Evolutionary conservation across 345 rosid species (phyloP), one percentile per base, ranked within the genome.

Genomic region (Populus alba): DNA sequence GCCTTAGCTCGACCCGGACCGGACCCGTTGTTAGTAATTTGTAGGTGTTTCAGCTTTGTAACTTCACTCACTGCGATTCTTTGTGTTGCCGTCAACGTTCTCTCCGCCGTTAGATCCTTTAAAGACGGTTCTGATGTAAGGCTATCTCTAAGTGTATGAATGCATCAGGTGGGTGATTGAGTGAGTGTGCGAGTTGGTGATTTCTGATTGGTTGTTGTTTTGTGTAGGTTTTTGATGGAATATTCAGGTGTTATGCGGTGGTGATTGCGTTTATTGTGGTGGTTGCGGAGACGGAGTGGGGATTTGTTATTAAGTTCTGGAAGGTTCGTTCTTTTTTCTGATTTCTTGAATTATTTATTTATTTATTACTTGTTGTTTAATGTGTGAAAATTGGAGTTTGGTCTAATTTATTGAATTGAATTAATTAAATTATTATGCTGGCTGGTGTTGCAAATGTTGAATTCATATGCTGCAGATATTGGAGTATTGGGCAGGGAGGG

Each of bases 401-500:
- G 29, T n/a, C 23, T 57, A 57, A 57, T n/a, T 3, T n/a, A n/a
- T 47, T 49, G 53, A 49, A 49, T 49, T 49, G 53, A 1, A 49
- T 49, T 49, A 49, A 49, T 49, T 16, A 33, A 33, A 33, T 33
- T 33, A 33, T 33, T 33, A 33, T 33, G 37, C 37, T 33, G 37
- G 37, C 37, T 33, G 37, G 37, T 33, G 45, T 13, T 49, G 53
- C 53, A 4, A 49, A 49, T 49, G 53, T 49, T 29, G 53, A 39
- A 49, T 63, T 77, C 83, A 78, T 49, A 49, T 49, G 4, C 53
- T 49, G 53, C 91, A 96, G 99, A 85, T 94, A 37, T 84, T 96
- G 87, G 97, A 96, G 79, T 96, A 77, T 78, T 96, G 98, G 97
- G 97, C 79, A 84, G 97, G 97, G 8, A 88, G 99, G 89, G 97